phyloP scores from a whole-genome alignment of 345 rosid genomes.

The Camelina laxa region DNA sequence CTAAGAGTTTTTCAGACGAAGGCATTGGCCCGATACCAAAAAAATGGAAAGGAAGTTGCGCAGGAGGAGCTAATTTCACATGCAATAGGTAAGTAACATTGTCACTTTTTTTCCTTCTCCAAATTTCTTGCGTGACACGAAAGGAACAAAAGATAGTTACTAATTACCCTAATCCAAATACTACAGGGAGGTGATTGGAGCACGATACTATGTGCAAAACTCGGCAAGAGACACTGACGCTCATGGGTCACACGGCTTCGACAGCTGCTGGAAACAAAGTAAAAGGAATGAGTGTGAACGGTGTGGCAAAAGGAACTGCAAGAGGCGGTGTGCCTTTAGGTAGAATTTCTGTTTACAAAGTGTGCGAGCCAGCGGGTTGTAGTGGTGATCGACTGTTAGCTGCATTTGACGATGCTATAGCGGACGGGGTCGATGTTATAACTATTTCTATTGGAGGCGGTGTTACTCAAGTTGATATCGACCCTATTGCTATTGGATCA shows the following conservation, averaged over 20 bases:
- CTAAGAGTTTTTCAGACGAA: constrained; percentile 52
- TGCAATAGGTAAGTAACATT: neutral
- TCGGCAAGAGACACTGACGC: constrained; percentile 42
- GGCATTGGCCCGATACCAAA: constrained; percentile 59
- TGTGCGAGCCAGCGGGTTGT: constrained; percentile 38
- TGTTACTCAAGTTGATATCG: constrained; percentile 40
- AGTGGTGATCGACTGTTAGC: constrained; percentile 23
- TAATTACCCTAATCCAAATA: neutral
- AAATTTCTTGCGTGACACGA: neutral
- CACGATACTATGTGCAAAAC: constrained; percentile 36
- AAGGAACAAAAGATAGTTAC: neutral
- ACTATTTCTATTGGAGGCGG: constrained; percentile 74
- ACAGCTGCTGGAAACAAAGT: constrained; percentile 65
- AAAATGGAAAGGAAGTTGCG: constrained; percentile 62
- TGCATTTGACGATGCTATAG: constrained; percentile 43
- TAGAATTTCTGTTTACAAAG: constrained; percentile 57
- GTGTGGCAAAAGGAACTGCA: constrained; percentile 61
- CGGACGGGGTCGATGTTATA: constrained; percentile 66
- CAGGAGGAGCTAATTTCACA: constrained; percentile 45
- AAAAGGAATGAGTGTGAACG: constrained; percentile 47
- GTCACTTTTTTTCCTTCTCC: neutral
- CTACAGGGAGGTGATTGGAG: constrained; percentile 41
- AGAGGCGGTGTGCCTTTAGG: constrained; percentile 70
- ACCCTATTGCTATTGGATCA: constrained; percentile 59
- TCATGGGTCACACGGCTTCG: constrained; percentile 73